phyloP scores from a whole-genome alignment of 2,329 filamentous ascomycete species.

The Epichloe hybrida region DNA sequence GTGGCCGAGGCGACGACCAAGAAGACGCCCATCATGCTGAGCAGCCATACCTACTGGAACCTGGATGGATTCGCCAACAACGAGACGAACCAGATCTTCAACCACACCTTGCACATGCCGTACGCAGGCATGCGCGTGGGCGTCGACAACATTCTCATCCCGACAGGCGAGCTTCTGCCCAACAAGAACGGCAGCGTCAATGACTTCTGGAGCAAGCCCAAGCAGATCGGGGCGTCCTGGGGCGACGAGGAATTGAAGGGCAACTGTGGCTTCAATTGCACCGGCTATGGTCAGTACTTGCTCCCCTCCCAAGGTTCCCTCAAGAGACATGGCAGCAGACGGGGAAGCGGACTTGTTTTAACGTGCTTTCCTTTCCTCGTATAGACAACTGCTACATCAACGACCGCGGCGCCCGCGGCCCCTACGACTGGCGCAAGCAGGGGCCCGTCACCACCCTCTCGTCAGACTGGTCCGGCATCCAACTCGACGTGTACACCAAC shows the following conservation, averaged over 20 bases:
- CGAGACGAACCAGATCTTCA: slow-evolving; percentile 48
- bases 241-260: slow-evolving; percentile 45
- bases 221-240: slow-evolving; percentile 63
- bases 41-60: slow-evolving; percentile 67
- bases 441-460: slow-evolving; percentile 53
- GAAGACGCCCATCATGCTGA: slow-evolving; percentile 74
- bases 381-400: slow-evolving; percentile 56
- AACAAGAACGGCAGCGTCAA: slow-evolving; percentile 57
- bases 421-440: slow-evolving; percentile 49
- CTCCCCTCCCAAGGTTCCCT: too few relatives aligned
- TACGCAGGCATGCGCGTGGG: slow-evolving; percentile 57
- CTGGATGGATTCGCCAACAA: slow-evolving; percentile 67
- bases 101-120: slow-evolving; percentile 61
- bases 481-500: slow-evolving; percentile 67
- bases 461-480: slow-evolving; percentile 68
- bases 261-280: slow-evolving; percentile 73
- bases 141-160: slow-evolving; percentile 59
- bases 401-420: slow-evolving; percentile 43
- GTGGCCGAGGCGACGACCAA: slow-evolving; percentile 55
- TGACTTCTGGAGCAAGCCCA: slow-evolving; percentile 71
- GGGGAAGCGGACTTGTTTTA: neutral
- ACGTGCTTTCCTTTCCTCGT: neutral
- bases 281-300: slow-evolving; percentile 56
- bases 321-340: neutral
- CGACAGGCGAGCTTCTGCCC: slow-evolving; percentile 60